These are phyloP conservation scores for Raphanus sativus DNA, from an alignment of 345 rosid species.

Conservation along the genomic window DNA sequence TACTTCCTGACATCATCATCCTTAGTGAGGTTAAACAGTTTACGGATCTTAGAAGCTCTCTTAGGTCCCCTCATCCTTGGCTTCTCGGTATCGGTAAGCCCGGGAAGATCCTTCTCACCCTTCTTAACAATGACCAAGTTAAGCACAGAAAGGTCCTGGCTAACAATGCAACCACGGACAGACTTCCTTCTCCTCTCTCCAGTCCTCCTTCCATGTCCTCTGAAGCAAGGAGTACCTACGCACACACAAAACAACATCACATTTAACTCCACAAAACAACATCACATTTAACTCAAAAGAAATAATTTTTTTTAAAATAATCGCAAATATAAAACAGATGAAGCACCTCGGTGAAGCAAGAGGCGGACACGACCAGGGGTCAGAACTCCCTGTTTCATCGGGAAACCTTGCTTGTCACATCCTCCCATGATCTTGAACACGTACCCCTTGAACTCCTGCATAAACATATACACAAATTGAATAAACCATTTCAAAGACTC, in stretches of 20 bases:
- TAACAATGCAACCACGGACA: constrained; percentile 88
- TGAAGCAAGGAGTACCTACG: constrained; percentile 69
- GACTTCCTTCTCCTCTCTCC: constrained; percentile 90
- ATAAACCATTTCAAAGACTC: background rate
- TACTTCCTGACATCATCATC: constrained; percentile 93
- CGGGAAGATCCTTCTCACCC: constrained; percentile 83
- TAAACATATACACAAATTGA: background rate
- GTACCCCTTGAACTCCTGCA: constrained; percentile 80
- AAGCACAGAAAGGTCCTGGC: constrained; percentile 81
- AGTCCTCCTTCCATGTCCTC: constrained; percentile 73
- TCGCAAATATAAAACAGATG: too few relatives aligned
- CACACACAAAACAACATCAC: too few relatives aligned
- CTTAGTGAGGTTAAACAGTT: constrained; percentile 78
- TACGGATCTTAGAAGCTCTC: constrained; percentile 88
- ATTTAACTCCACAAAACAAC: too few relatives aligned
- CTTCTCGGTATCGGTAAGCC: constrained; percentile 83
- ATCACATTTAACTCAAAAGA: too few relatives aligned
- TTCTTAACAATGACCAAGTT: constrained; percentile 89
- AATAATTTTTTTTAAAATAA: too few relatives aligned
- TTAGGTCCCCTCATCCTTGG: constrained; percentile 97
- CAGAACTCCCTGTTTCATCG: constrained; percentile 89
- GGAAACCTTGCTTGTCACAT: constrained; percentile 90
- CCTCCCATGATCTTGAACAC: constrained; percentile 91
- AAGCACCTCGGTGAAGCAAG: constrained; percentile 58
- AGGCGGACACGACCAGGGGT: constrained; percentile 87